These are phyloP conservation scores for Thielaviopsis euricoi DNA, from an alignment of 2,329 filamentous ascomycete species.

Conservation along the genomic window DNA sequence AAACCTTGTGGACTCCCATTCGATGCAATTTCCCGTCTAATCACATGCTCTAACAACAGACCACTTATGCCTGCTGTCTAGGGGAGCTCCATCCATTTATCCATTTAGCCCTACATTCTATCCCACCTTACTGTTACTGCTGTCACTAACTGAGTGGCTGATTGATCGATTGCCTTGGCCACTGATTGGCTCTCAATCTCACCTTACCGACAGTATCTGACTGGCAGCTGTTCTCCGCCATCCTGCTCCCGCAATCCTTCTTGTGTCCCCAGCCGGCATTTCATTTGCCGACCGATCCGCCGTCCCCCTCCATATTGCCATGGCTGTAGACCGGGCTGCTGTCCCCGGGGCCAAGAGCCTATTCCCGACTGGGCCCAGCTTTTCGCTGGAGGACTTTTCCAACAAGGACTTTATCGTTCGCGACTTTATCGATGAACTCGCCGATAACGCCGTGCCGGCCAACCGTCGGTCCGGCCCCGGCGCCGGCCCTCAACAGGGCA, in stretches of 20 bases:
- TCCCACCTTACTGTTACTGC: not conserved
- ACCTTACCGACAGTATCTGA: not conserved
- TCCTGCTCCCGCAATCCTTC: not conserved
- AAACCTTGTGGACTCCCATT: not conserved
- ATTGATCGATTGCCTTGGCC: too few species aligned
- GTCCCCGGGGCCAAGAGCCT: conserved; percentile 42
- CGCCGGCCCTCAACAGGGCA: conserved; percentile 19
- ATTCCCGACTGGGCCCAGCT: conserved; percentile 64
- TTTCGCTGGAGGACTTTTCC: conserved; percentile 77
- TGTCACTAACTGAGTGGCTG: not conserved
- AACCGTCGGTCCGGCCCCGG: conserved; percentile 60
- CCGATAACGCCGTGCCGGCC: conserved; percentile 64
- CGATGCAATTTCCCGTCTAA: not conserved
- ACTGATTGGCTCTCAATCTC: too few species aligned
- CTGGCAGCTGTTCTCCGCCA: too few species aligned
- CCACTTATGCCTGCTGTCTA: not conserved
- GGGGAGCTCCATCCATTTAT: not conserved
- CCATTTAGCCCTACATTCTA: too few species aligned
- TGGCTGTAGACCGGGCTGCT: conserved; percentile 6
- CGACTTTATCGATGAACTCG: conserved; percentile 88
- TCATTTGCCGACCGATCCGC: not conserved
- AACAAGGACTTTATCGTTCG: conserved; percentile 92
- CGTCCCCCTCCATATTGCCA: not conserved
- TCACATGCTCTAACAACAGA: not conserved
- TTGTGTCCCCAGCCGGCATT: not conserved